These are phyloP conservation scores for Polyporus arcularius DNA, from an alignment of 768 basidiomycete species.

Conservation along the genomic window DNA sequence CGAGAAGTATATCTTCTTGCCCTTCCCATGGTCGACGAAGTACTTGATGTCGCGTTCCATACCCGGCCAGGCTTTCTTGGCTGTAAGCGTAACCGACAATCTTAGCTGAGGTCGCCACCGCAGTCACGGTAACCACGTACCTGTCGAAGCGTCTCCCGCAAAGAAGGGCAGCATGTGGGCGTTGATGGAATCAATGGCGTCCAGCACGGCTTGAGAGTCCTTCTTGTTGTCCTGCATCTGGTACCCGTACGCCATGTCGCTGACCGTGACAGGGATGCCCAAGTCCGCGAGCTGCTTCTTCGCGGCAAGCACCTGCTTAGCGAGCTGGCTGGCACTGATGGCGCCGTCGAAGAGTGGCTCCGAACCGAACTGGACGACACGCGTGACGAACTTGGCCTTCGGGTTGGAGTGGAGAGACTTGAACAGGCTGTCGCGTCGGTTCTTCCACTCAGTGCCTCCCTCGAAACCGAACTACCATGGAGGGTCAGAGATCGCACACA, in stretches of 20 bases:
- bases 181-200: constrained; percentile 28
- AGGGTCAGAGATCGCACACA: neutral
- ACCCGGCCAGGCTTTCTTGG: constrained; percentile 61
- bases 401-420: constrained; percentile 29
- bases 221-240: constrained; percentile 21
- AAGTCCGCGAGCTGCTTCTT: constrained; percentile 24
- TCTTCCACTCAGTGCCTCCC: constrained; percentile 23
- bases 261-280: constrained; percentile 26
- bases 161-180: constrained; percentile 31
- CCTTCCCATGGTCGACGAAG: constrained; percentile 62
- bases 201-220: constrained; percentile 27
- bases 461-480: constrained; percentile 31
- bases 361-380: constrained; percentile 29
- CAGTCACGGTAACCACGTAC: constrained; percentile 32
- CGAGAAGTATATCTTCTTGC: constrained; percentile 76
- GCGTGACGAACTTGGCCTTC: constrained; percentile 26
- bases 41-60: constrained; percentile 60
- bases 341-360: constrained; percentile 28
- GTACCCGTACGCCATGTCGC: constrained; percentile 30
- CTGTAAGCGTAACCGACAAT: constrained; percentile 32
- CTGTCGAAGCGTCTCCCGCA: constrained; percentile 48
- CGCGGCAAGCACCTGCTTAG: constrained; percentile 22
- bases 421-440: constrained; percentile 28
- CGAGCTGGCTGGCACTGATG: constrained; percentile 21
- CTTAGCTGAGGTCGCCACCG: neutral